Base-by-base conservation (phyloP, 768 basidiomycete genomes). In the Phaeolepiota aurea region DNA sequence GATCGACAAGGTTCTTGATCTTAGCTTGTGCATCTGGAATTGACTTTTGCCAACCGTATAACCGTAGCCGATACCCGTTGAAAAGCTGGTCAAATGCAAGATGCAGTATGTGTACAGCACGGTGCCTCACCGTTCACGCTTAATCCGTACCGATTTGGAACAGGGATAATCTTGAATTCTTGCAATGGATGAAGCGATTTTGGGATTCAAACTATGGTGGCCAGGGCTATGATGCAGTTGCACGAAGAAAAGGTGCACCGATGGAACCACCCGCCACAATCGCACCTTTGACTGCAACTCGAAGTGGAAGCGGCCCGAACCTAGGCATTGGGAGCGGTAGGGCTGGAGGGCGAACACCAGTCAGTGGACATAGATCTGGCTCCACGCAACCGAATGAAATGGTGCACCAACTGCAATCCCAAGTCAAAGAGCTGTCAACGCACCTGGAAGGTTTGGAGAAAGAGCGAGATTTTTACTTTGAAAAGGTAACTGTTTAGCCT, bases 381-480 rank as follows among this genome's bases (percentile, higher is more conserved):
- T 79, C 79, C 0, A 69, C 85, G 1, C 74, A 77, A 54, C 71
- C 81, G 7, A 78, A 71, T 48, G 86, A 86, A 48, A 73, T 76
- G 20, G 55, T 92, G 4, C 69, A 78, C 46, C 69, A 69, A 31
- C 63, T 94, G 42, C 86, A 85, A 47, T 62, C 66, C 0, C 89
- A 97, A 60, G 67, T 96, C 41, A 73, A 77, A 47, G 96, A 98
- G 47, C 71, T 96, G 68, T 76, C 77, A 23, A 58, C 68, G 0
- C 85, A 89, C 54, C 66, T 96, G 48, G 91, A 93, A 56, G 87
- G 88, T 1, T 66, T 98, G 28, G 92, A 98, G 71, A 97, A 92
- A 69, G 96, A 99, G 64, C 69, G 93, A 34, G 93, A 98, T 59
- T 98, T 99, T 62, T 99, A 99, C 64, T 99, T 98, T 61, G 82